A percentile compares a stretch with the other conserved stretches of the same genome.
These are phyloP conservation scores for Picea glauca DNA, from an alignment of 75 land plant genomes.

Conservation along the genomic window DNA sequence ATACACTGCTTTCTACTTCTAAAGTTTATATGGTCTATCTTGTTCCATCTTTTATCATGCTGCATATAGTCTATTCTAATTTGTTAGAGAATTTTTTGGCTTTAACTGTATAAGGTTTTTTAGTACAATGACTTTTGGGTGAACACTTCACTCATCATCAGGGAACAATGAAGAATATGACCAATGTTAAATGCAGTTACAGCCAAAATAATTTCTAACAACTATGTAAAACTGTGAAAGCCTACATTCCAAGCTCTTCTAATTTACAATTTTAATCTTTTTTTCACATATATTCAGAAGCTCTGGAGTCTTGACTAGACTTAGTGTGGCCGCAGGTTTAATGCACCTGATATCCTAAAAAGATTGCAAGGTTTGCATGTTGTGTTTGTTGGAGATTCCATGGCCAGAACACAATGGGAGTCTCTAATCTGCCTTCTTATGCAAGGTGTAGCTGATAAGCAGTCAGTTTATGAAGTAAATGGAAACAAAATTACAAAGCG, in stretches of 20 bases:
- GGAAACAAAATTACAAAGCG: background rate
- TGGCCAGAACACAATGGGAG: slow-evolving; percentile 68
- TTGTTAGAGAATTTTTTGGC: no score
- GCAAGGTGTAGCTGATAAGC: slow-evolving; percentile 4
- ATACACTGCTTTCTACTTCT: background rate
- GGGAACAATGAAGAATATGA: no score
- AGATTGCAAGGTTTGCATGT: slow-evolving; percentile 58
- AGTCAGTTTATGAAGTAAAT: background rate
- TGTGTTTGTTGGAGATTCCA: slow-evolving; percentile 86
- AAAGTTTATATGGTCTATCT: background rate
- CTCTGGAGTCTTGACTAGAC: background rate
- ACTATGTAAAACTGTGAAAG: no score
- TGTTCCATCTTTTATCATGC: background rate
- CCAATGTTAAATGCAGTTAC: no score
- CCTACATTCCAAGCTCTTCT: no score
- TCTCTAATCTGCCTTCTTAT: slow-evolving; percentile 20
- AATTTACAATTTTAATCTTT: no score
- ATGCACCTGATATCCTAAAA: slow-evolving; percentile 31
- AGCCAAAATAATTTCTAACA: no score
- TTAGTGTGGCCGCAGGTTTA: slow-evolving; percentile 27
- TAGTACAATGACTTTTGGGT: no score
- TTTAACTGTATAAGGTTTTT: no score
- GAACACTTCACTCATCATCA: no score
- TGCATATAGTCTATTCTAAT: no score
- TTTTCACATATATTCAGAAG: no score